These are phyloP conservation scores for Paecilomyces sp. DNA, from an alignment of 2,329 filamentous ascomycete genomes.

Conservation along the genomic window DNA sequence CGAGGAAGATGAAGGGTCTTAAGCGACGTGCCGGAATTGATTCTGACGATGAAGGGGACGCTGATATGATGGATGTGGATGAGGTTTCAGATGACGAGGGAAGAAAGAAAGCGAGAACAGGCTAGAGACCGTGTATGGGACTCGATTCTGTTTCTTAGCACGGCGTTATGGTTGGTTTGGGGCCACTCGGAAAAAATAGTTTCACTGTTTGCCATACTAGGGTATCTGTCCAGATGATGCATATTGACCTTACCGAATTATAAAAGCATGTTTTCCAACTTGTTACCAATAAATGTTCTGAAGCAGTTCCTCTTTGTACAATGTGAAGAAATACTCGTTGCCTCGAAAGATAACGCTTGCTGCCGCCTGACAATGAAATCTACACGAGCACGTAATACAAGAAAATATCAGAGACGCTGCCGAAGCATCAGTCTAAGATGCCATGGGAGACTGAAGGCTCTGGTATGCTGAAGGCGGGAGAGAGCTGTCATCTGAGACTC, in stretches of 20 bases:
- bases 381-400: background rate
- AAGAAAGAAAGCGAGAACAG: conserved; percentile 24
- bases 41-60: conserved; percentile 47
- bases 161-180: conserved; percentile 2
- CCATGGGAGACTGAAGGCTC: background rate
- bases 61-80: conserved; percentile 42
- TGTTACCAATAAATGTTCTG: background rate
- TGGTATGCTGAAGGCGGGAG: background rate
- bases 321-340: background rate
- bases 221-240: background rate
- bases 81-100: conserved; percentile 29
- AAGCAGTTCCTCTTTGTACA: background rate
- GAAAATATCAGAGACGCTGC: background rate
- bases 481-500: background rate
- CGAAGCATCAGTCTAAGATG: background rate
- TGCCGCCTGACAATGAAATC: background rate
- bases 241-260: background rate
- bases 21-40: conserved; percentile 69
- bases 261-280: background rate
- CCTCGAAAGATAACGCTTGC: background rate
- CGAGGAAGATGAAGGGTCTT: conserved; percentile 98
- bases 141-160: conserved; percentile 17
- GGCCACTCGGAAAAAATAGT: background rate
- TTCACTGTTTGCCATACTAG: background rate
- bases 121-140: conserved; percentile 17